Conservation (phyloP, 164 flowering plant genomes). For the Piper betle region DNA sequence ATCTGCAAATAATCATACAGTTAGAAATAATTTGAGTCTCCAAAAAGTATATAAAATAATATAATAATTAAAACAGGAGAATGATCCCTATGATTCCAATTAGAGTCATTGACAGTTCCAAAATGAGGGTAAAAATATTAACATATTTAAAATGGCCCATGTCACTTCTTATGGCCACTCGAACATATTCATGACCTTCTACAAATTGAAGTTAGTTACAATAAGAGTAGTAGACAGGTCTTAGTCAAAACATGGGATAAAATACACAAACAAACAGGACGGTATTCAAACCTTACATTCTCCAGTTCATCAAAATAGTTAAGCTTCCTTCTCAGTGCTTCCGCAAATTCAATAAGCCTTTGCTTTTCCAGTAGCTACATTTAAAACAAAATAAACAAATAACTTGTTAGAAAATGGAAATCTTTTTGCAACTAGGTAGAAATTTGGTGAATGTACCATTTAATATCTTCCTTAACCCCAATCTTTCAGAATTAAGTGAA, state of each 20-base stretch:
- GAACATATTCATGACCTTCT: background rate
- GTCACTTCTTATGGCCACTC: background rate
- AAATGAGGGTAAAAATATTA: background rate
- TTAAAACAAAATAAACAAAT: conserved; percentile 5
- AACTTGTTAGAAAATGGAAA: background rate
- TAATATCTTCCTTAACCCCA: background rate
- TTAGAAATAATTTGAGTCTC: background rate
- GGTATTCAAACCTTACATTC: conserved; percentile 78
- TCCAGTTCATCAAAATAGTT: conserved; percentile 97
- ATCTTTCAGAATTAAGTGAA: background rate
- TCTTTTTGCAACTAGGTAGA: background rate
- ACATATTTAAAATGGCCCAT: background rate
- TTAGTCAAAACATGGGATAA: background rate
- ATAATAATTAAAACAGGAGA: too few species aligned
- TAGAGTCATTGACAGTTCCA: background rate
- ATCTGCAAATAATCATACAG: conserved; percentile 39
- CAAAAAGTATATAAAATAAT: too few species aligned
- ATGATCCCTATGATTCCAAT: background rate
- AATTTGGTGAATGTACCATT: background rate
- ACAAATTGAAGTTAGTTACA: background rate
- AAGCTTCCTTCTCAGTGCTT: conserved; percentile 85
- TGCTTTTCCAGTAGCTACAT: conserved; percentile 83
- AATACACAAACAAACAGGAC: conserved; percentile 7
- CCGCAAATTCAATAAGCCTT: conserved; percentile 80
- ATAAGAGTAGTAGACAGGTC: background rate